phyloP scores from a whole-genome alignment of 306 rosid species.

The Dryas drummondii region DNA sequence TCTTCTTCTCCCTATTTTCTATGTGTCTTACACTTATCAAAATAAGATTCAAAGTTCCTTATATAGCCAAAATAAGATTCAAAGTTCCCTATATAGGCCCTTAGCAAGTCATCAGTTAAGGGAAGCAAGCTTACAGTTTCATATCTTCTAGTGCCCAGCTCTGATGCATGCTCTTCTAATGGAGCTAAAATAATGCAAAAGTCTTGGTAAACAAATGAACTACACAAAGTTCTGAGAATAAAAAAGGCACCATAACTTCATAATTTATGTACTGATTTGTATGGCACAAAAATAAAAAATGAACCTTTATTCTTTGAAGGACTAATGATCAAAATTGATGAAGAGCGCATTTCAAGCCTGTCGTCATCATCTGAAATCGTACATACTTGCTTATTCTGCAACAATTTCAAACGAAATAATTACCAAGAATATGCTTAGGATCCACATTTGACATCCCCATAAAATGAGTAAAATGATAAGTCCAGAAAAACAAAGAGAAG shows the following conservation, averaged over 20 bases:
- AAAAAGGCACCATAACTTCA: background rate
- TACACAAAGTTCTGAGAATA: background rate
- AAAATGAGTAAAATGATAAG: background rate
- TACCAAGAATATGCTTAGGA: slow-evolving; percentile 4
- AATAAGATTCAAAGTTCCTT: background rate
- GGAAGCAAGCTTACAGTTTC: slow-evolving; percentile 45
- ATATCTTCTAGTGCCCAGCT: slow-evolving; percentile 28
- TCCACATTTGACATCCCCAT: background rate
- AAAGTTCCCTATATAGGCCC: background rate
- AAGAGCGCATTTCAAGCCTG: slow-evolving; percentile 22
- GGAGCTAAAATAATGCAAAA: slow-evolving; percentile 33
- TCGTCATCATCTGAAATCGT: slow-evolving; percentile 29
- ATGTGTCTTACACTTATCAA: background rate
- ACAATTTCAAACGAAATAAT: slow-evolving; percentile 5
- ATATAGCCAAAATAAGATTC: background rate
- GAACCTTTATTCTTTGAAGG: slow-evolving; percentile 38
- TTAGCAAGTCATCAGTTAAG: background rate
- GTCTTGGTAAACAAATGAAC: background rate
- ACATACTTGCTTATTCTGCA: slow-evolving; percentile 33
- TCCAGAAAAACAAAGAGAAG: background rate
- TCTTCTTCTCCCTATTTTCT: background rate
- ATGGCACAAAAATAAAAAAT: background rate
- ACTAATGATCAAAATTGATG: slow-evolving; percentile 35
- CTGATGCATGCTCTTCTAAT: slow-evolving; percentile 30
- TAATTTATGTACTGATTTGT: background rate